Conservation (phyloP, 164 flowering plant genomes). For the Pachysandra terminalis region DNA sequence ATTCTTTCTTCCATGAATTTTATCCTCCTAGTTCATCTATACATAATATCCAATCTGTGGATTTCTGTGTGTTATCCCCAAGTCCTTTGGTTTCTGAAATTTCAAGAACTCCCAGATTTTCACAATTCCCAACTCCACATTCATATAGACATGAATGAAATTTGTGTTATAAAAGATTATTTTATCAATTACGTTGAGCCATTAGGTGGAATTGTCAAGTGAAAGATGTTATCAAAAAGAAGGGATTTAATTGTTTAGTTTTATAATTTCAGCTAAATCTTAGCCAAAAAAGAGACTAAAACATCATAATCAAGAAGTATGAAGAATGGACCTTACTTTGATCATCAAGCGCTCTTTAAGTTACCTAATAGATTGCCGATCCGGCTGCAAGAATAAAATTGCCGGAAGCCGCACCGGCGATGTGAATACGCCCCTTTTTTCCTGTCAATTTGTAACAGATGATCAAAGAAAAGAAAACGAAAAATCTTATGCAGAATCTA, state of each 20-base stretch:
- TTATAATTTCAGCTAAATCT: neutral
- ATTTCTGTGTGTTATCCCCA: neutral
- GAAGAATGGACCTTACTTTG: neutral
- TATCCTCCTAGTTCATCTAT: neutral
- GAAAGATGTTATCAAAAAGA: too few relatives aligned
- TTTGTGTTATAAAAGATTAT: too few relatives aligned
- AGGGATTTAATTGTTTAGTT: too few relatives aligned
- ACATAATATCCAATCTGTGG: neutral
- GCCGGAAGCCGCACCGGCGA: neutral
- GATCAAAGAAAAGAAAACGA: neutral
- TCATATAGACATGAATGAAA: neutral
- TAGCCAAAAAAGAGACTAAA: too few relatives aligned
- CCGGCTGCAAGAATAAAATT: neutral
- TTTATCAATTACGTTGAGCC: too few relatives aligned
- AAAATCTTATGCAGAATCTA: neutral
- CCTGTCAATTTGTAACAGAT: neutral
- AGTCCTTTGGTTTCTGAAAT: neutral
- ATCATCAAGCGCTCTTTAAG: neutral
- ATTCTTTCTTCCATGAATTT: neutral
- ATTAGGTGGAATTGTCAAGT: too few relatives aligned
- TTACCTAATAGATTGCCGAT: neutral
- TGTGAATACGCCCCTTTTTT: neutral
- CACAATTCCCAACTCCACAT: neutral
- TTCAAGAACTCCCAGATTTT: neutral
- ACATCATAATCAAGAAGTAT: neutral